Conservation (phyloP, 257 asterid genomes). For the Catharanthus roseus region DNA sequence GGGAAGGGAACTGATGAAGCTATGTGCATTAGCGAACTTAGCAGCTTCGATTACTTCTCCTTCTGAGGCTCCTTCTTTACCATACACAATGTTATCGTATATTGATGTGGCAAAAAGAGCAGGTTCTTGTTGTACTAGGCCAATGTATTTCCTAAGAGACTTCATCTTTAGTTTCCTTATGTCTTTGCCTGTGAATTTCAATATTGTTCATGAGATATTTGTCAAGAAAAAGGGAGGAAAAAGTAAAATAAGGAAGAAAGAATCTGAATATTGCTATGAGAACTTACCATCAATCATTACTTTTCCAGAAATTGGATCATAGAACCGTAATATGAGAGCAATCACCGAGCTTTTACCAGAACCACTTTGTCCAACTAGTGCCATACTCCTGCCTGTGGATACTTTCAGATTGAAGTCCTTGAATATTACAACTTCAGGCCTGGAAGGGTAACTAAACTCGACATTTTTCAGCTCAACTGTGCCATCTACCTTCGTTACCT, state of each 20-base stretch:
- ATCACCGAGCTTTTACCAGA: conserved; percentile 98
- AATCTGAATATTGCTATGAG: background rate
- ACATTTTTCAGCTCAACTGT: conserved; percentile 67
- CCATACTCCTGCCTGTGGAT: conserved; percentile 77
- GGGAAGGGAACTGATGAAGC: conserved; percentile 72
- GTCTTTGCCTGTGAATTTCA: conserved; percentile 66
- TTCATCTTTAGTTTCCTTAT: conserved; percentile 73
- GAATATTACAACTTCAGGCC: conserved; percentile 74
- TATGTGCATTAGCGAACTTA: conserved; percentile 83
- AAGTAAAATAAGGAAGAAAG: background rate
- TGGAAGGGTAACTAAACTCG: conserved; percentile 88
- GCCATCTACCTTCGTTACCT: conserved; percentile 56
- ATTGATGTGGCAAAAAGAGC: conserved; percentile 93
- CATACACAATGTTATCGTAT: conserved; percentile 81
- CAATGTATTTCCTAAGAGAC: conserved; percentile 77
- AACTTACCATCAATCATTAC: conserved; percentile 73
- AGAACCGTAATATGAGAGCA: conserved; percentile 75
- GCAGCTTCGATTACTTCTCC: conserved; percentile 87
- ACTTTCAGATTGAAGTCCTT: conserved; percentile 78
- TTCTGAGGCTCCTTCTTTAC: conserved; percentile 92
- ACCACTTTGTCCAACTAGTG: conserved; percentile 95
- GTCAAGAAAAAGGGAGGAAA: background rate
- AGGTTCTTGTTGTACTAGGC: conserved; percentile 95
- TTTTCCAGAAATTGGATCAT: conserved; percentile 82
- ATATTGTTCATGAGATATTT: background rate